These are phyloP conservation scores for Vigna mungo DNA, from an alignment of 306 rosid genomes.

Conservation along the genomic window DNA sequence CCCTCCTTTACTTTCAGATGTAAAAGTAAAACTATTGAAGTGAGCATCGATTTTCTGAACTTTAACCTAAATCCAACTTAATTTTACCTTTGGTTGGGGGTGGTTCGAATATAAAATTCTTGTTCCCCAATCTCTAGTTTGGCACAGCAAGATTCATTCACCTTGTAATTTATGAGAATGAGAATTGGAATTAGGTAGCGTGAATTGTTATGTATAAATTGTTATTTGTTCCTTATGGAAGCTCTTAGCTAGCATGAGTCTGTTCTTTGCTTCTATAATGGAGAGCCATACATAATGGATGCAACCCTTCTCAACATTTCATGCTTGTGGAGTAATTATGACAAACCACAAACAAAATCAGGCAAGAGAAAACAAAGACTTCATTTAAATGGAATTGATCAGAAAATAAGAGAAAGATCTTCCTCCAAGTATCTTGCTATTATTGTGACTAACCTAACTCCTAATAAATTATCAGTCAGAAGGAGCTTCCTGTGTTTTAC, in stretches of 20 bases:
- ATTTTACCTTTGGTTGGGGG: conserved; percentile 7
- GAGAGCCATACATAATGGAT: too few relatives aligned
- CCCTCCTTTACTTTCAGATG: neutral
- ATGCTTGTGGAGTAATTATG: conserved; percentile 34
- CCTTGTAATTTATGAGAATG: neutral
- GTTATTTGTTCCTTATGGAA: conserved; percentile 14
- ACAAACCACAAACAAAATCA: neutral
- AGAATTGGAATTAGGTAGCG: neutral
- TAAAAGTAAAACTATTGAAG: neutral
- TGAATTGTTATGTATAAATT: neutral
- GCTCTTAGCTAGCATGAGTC: conserved; percentile 11
- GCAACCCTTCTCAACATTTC: conserved; percentile 2
- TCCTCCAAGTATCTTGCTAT: neutral
- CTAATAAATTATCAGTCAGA: neutral
- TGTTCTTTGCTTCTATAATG: neutral
- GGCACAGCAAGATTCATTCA: neutral
- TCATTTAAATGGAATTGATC: neutral
- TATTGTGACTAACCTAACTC: neutral
- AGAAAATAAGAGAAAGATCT: conserved; percentile 7
- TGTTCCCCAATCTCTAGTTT: neutral
- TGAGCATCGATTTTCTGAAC: neutral
- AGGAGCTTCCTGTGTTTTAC: conserved; percentile 24
- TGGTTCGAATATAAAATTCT: conserved; percentile 10
- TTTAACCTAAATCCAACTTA: neutral
- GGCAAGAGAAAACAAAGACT: neutral